Base-by-base conservation (phyloP, 2,329 filamentous ascomycete genomes). In the Aspergillus flavus region DNA sequence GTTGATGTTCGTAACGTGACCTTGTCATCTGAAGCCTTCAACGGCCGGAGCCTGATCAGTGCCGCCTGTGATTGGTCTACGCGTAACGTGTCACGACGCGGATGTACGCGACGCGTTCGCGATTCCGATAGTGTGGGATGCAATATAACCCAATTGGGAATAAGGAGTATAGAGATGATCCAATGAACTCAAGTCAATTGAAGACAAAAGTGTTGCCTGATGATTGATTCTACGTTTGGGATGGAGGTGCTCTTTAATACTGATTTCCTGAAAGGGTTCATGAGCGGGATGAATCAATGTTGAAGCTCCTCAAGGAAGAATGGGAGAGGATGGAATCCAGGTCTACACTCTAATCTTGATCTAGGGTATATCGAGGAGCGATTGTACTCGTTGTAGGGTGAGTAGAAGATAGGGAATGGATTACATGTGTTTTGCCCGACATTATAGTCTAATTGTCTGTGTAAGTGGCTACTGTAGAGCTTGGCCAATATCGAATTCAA, bases 11-110 rank as follows among this genome's bases (percentile, higher is more conserved):
- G 14, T 32, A 50, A 36, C 43, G 23, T 58, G 59, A 55, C n/a
- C 3, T 23, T 26, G n/a, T 39, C 34, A 39, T 21, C 12, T 12
- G 52, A 16, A 21, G 30, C 10, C 19, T 23, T 21, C 7, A 23
- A 50, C 45, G 23, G 12, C 4, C 6, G 5, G 4, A 28, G 45
- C 39, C 30, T n/a, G 10, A 28, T 50, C 43, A 52, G 4, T 19
- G 41, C n/a, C 19, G 16, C 80, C 54, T 21, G 85, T 61, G 48
- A 63, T 66, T 66, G 64, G 64, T 9, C 4, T 52, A 58, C 63
- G 57, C 62, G 62, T 34, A 28, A 43, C 52, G 56, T 45, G 56
- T 59, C 41, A 5, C 7, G 36, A 39, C 52, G 58, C 61, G 65
- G 16, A 7, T 11, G 2, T 28, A 58, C 54, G 58, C 28, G 54